Evolutionary conservation across 805 yeast genomes (phyloP).

Genomic region (Metschnikowia baotianmanensis): DNA sequence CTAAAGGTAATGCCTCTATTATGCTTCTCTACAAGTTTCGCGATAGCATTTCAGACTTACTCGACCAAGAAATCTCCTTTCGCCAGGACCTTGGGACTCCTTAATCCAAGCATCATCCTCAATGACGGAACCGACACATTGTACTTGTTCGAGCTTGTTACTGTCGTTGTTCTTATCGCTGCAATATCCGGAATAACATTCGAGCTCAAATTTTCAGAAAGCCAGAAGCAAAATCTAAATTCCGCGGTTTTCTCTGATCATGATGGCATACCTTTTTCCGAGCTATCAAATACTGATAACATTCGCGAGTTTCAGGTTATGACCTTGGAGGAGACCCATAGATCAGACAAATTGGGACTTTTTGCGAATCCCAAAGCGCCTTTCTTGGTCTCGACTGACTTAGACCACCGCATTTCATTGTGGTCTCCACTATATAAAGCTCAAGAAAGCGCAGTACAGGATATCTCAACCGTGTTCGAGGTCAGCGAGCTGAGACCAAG

Average conservation of each 20-base stretch:
- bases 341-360: conserved; percentile 60
- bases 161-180: conserved; percentile 49
- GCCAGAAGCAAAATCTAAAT: conserved; percentile 10
- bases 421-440: conserved; percentile 62
- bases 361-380: conserved; percentile 58
- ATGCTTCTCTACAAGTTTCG: conserved; percentile 13
- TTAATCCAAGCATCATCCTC: background rate
- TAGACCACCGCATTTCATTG: conserved; percentile 67
- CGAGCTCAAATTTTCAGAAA: conserved; percentile 20
- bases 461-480: conserved; percentile 42
- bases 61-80: background rate
- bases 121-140: conserved; percentile 39
- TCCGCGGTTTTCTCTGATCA: conserved; percentile 1
- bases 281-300: conserved; percentile 17
- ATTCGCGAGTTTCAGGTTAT: conserved; percentile 29
- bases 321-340: conserved; percentile 45
- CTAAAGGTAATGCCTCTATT: conserved; percentile 14
- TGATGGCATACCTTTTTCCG: conserved; percentile 4
- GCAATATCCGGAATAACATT: conserved; percentile 48
- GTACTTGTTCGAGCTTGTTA: conserved; percentile 54
- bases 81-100: background rate
- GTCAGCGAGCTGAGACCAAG: conserved; percentile 20
- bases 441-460: conserved; percentile 20
- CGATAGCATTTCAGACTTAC: conserved; percentile 1
- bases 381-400: conserved; percentile 65